A percentile compares a stretch with the other conserved stretches of the same genome.
Conservation (phyloP, 2,329 filamentous ascomycete species). For the Beauveria scarabaeidicola region DNA sequence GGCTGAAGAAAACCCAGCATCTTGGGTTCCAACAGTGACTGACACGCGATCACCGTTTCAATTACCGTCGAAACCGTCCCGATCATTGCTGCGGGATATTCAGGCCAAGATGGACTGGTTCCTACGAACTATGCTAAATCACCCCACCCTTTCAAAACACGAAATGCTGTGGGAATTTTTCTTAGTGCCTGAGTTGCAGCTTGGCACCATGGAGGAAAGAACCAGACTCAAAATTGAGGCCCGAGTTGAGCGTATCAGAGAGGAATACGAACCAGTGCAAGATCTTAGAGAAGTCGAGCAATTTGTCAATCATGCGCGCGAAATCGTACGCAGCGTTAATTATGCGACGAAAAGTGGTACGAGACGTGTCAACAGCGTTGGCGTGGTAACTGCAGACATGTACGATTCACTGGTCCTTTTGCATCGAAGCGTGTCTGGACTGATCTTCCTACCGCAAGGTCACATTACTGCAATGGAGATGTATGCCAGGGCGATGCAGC, state of each 20-base stretch:
- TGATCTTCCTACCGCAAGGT: slow-evolving; percentile 58
- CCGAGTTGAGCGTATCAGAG: slow-evolving; percentile 72
- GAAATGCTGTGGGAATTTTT: slow-evolving; percentile 99
- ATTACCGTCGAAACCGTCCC: slow-evolving; percentile 83
- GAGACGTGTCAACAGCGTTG: slow-evolving; percentile 66
- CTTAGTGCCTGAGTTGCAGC: slow-evolving; percentile 85
- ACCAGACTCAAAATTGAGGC: slow-evolving; percentile 80
- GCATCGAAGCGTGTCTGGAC: slow-evolving; percentile 41
- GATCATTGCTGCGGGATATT: slow-evolving; percentile 77
- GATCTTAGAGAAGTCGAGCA: slow-evolving; percentile 85
- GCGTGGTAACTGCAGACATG: slow-evolving; percentile 56
- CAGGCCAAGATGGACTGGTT: slow-evolving; percentile 84
- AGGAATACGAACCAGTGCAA: slow-evolving; percentile 79
- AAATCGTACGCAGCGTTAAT: slow-evolving; percentile 79
- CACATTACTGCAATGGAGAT: slow-evolving; percentile 64
- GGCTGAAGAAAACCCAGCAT: slow-evolving; percentile 83
- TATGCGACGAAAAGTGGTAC: slow-evolving; percentile 75
- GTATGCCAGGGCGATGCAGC: slow-evolving; percentile 58
- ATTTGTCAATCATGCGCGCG: slow-evolving; percentile 83
- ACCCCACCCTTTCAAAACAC: slow-evolving; percentile 90
- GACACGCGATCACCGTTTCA: slow-evolving; percentile 83
- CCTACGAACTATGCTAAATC: slow-evolving; percentile 73
- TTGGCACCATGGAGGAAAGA: slow-evolving; percentile 81
- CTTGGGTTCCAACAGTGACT: slow-evolving; percentile 77
- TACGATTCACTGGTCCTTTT: slow-evolving; percentile 54